Percentiles rank a stretch among this genome's conserved stretches.
Conservation (phyloP, 2,329 filamentous ascomycete genomes). For the Huntiella abstrusa region DNA sequence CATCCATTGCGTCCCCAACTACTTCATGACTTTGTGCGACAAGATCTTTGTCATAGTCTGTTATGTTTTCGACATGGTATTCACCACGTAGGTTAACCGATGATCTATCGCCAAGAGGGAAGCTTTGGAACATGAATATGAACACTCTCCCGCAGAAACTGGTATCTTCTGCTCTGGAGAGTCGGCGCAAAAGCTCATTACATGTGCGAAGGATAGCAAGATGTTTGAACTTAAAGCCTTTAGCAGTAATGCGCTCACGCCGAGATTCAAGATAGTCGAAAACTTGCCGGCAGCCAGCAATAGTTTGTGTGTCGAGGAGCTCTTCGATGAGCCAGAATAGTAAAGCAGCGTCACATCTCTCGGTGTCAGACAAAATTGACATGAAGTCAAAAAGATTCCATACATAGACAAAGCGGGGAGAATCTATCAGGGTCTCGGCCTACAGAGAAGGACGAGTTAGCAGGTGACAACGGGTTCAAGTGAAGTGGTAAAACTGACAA, state of each 20-base stretch:
- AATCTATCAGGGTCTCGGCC: slow-evolving; percentile 58
- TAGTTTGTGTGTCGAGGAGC: slow-evolving; percentile 87
- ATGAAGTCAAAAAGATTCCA: slow-evolving; percentile 92
- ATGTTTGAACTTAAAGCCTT: slow-evolving; percentile 64
- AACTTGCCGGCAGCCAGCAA: slow-evolving; percentile 72
- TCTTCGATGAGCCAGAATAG: slow-evolving; percentile 88
- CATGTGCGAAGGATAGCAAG: slow-evolving; percentile 82
- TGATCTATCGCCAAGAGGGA: slow-evolving; percentile 88
- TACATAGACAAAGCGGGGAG: slow-evolving; percentile 59
- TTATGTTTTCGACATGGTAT: slow-evolving; percentile 90
- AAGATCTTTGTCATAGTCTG: slow-evolving; percentile 49
- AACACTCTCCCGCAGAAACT: slow-evolving; percentile 96
- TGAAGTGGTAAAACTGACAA: slow-evolving; percentile 35
- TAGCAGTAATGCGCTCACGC: slow-evolving; percentile 68
- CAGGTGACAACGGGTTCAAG: slow-evolving; percentile 1
- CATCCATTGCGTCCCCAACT: slow-evolving; percentile 41
- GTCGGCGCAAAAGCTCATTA: slow-evolving; percentile 79
- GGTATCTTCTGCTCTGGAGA: slow-evolving; percentile 92
- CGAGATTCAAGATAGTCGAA: slow-evolving; percentile 93
- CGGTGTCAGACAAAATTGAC: slow-evolving; percentile 70
- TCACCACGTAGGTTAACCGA: slow-evolving; percentile 92
- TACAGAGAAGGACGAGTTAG: slow-evolving; percentile 18
- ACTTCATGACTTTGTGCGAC: slow-evolving; percentile 17
- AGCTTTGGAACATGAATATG: slow-evolving; percentile 96
- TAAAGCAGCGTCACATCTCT: slow-evolving; percentile 58